Conservation (phyloP, 2,329 filamentous ascomycete genomes). For the Neonectria faginata region DNA sequence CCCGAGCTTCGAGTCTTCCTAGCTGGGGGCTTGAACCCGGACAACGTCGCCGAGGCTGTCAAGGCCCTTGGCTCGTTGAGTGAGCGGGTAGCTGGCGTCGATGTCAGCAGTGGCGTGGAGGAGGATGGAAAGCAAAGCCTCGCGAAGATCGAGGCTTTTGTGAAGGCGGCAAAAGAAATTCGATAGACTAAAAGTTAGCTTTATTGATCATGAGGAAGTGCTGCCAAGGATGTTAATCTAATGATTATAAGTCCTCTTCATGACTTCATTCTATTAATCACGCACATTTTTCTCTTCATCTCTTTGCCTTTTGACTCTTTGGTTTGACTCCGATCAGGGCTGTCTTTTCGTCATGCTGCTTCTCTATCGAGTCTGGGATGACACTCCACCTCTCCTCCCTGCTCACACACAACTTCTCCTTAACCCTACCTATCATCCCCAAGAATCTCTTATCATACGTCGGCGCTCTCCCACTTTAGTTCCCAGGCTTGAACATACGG, state of each 20-base stretch:
- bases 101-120: slow-evolving; percentile 96
- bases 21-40: slow-evolving; percentile 84
- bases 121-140: slow-evolving; percentile 83
- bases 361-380: slow-evolving; percentile 19
- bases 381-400: slow-evolving; percentile 16
- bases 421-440: not conserved
- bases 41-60: slow-evolving; percentile 79
- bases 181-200: slow-evolving; percentile 50
- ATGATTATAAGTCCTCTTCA: not conserved
- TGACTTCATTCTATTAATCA: not conserved
- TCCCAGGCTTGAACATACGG: not conserved
- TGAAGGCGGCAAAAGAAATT: slow-evolving; percentile 77
- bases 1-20: slow-evolving; percentile 79
- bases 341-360: slow-evolving; percentile 1
- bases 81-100: slow-evolving; percentile 80
- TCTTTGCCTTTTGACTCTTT: not conserved
- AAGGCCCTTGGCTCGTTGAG: slow-evolving; percentile 69
- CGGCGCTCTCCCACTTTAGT: not conserved
- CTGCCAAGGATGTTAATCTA: not conserved
- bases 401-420: slow-evolving; percentile 7
- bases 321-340: not conserved
- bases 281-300: not conserved
- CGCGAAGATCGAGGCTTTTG: slow-evolving; percentile 83
- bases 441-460: not conserved
- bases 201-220: not conserved